Conservation (phyloP, 1,139 yeast species). For the Nakaseomyces bracarensis region DNA sequence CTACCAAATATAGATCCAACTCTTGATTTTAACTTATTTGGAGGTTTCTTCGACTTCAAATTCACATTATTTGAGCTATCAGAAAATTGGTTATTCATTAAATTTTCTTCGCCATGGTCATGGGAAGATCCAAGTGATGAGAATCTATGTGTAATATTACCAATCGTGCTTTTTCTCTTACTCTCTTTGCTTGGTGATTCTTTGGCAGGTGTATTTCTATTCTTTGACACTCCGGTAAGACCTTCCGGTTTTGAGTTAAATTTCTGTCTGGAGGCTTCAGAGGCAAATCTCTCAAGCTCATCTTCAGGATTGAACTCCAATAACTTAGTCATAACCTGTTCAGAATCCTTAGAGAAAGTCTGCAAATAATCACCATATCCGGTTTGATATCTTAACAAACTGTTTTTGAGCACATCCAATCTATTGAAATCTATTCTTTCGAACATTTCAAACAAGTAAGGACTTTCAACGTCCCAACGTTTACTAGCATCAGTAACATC, state of each 20-base stretch:
- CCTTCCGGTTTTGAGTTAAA: slow-evolving; percentile 10
- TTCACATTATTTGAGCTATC: slow-evolving; percentile 21
- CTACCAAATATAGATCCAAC: slow-evolving; percentile 82
- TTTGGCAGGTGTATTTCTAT: slow-evolving; percentile 1
- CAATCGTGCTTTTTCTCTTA: slow-evolving; percentile 17
- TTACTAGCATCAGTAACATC: slow-evolving; percentile 1
- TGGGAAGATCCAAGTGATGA: slow-evolving; percentile 21
- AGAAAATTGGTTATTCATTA: slow-evolving; percentile 28
- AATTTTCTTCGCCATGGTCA: slow-evolving; percentile 17
- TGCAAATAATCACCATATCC: slow-evolving; percentile 43
- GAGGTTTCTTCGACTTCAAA: slow-evolving; percentile 22
- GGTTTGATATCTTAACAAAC: slow-evolving; percentile 63
- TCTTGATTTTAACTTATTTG: slow-evolving; percentile 52
- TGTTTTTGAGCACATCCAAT: slow-evolving; percentile 57
- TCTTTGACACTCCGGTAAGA: neutral
- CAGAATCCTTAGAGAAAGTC: slow-evolving; percentile 46
- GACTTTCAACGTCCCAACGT: slow-evolving; percentile 70
- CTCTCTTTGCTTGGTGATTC: slow-evolving; percentile 10
- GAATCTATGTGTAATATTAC: slow-evolving; percentile 17
- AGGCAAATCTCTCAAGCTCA: slow-evolving; percentile 51
- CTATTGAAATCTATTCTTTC: slow-evolving; percentile 67
- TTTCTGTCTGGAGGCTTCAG: slow-evolving; percentile 33
- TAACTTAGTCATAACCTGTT: slow-evolving; percentile 56
- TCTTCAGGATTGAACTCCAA: slow-evolving; percentile 52
- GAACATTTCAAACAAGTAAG: slow-evolving; percentile 66